phyloP scores from a whole-genome alignment of 768 basidiomycete genomes.

The Scleroderma citrinum region DNA sequence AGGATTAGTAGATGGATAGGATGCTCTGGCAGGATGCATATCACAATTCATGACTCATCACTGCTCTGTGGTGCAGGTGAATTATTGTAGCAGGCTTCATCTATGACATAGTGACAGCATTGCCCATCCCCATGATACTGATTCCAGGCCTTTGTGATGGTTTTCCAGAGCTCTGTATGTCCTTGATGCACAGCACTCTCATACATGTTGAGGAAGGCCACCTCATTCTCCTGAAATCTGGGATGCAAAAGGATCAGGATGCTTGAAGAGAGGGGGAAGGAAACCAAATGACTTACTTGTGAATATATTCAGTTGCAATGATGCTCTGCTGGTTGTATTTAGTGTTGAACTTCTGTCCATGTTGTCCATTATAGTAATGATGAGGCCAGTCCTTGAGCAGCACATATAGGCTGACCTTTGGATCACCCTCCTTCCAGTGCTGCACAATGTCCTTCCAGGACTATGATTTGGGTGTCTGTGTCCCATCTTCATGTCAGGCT shows the following conservation, averaged over 20 bases:
- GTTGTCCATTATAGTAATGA: background rate
- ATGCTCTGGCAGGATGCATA: too few relatives aligned
- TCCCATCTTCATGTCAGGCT: slow-evolving; percentile 8
- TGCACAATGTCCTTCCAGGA: slow-evolving; percentile 5
- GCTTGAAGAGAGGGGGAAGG: background rate
- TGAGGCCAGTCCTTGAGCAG: slow-evolving; percentile 6
- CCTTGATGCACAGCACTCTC: background rate
- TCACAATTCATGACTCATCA: too few relatives aligned
- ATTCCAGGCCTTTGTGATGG: too few relatives aligned
- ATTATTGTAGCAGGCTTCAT: too few relatives aligned
- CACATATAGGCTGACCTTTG: background rate
- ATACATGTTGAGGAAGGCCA: background rate
- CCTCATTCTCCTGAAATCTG: background rate
- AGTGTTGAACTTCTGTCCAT: background rate
- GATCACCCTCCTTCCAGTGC: slow-evolving; percentile 4
- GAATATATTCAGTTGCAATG: background rate
- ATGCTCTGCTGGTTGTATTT: background rate
- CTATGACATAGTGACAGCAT: too few relatives aligned
- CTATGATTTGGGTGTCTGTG: slow-evolving; percentile 10
- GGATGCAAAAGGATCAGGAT: background rate
- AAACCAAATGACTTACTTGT: background rate
- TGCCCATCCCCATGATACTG: too few relatives aligned
- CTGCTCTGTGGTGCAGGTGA: too few relatives aligned
- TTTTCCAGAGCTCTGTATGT: background rate
- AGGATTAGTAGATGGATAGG: too few relatives aligned